A percentile compares a stretch with the other conserved stretches of the same genome.
Evolutionary conservation across 495 filamentous ascomycete species (phyloP).

Genomic region (Barbatosphaeria neglecta): DNA sequence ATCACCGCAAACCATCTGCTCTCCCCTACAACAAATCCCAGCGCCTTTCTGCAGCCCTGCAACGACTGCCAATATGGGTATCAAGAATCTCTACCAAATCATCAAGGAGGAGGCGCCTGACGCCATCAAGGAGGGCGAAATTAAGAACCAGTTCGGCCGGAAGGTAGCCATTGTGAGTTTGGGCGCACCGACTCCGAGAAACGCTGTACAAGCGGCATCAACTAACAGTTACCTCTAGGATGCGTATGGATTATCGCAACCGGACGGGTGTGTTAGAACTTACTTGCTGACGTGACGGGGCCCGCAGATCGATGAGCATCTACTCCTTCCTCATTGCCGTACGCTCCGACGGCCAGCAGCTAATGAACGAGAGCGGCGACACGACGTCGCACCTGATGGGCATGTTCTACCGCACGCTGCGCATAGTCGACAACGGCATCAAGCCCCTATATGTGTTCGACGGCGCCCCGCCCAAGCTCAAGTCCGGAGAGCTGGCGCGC

Average conservation of each 20-base stretch:
- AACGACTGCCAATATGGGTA: conserved; percentile 57
- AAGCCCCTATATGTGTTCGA: conserved; percentile 98
- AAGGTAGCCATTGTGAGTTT: conserved; percentile 86
- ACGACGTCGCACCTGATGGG: conserved; percentile 98
- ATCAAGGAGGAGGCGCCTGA: conserved; percentile 87
- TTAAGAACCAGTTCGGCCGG: conserved; percentile 95
- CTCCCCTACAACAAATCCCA: too few relatives aligned
- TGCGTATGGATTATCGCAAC: conserved; percentile 58
- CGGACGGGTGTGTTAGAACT: neutral
- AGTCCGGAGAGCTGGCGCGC: conserved; percentile 90
- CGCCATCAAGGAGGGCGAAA: conserved; percentile 91
- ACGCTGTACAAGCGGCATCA: neutral
- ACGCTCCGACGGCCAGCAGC: conserved; percentile 88
- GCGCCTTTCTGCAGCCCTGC: neutral
- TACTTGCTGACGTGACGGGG: neutral
- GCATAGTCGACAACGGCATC: conserved; percentile 97
- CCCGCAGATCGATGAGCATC: conserved; percentile 83
- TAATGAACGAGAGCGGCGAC: conserved; percentile 85
- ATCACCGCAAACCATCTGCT: neutral
- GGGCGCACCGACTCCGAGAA: too few relatives aligned
- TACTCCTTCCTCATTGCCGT: conserved; percentile 98
- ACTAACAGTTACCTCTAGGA: conserved; percentile 41
- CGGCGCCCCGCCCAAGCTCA: conserved; percentile 89
- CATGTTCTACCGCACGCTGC: conserved; percentile 97
- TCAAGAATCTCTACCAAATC: conserved; percentile 77